Evolutionary conservation across 768 basidiomycete species (phyloP), one percentile per base, ranked within the genome.

Genomic region (Rickenella mellea): DNA sequence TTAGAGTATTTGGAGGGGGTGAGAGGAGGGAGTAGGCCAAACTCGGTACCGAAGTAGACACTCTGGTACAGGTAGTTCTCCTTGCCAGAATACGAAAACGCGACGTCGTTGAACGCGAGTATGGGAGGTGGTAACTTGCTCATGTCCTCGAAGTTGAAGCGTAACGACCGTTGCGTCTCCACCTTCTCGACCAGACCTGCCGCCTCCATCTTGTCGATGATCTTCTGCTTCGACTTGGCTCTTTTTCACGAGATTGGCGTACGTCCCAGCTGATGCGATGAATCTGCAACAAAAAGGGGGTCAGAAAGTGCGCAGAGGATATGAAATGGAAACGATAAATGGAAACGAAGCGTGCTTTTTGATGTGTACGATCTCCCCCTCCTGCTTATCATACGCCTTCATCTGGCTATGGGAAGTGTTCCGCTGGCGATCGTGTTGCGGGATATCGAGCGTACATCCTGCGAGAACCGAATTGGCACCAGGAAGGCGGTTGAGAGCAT

Each of bases 361-460:
- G 61, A 73, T 73, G 57, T 73, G 71, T 26, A 59, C 60, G 53
- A 71, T 71, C 54, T 72, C 71, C 33, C 73, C 71, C 55, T 74
- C 69, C 52, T 73, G 71, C 63, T 74, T 74, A 43, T 57, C 48
- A 60, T 72, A 74, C 14, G 71, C 71, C 60, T 74, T 74, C 69
- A 72, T 71, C 55, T 70, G 68, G 58, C 72, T 74, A 89, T 38
- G 90, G 63, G 62, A 91, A 91, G 55, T 91, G 90, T 59, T 90
- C 87, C 29, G 88, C 83, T 15, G 86, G 85, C 17, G 88, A 85
- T 3, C 85, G 73, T 66, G 86, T 88, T 24, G 83, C 77, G 21
- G 85, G 85, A n/a, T 56, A 86, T 78, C 22, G 84, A 85, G 45
- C 76, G 73, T 27, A 86, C 77, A 48, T 90, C 88, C 85, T 91